Evolutionary conservation across 208 protist species (phyloP), one percentile per base, ranked within the genome.

Genomic region (Wallacemonas rigidus): DNA sequence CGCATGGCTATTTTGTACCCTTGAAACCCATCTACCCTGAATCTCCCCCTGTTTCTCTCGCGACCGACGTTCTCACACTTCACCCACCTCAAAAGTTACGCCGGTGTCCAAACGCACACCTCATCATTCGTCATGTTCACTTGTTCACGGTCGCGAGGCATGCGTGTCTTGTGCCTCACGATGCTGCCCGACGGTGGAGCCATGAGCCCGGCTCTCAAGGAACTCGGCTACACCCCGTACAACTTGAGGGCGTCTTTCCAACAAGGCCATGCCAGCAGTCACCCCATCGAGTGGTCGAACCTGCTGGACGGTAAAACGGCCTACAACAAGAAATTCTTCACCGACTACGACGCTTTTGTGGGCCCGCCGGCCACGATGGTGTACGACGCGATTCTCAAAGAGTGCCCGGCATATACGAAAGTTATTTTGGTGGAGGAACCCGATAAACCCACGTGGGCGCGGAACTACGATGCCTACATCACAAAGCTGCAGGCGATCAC

Each of bases 191-290:
- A 87, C 41, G 86, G 89, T 36, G 86, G 84, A 0, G 85, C 85
- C 53, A 62, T 94, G 53, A 79, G 81, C 17, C 64, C 72, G 9
- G 89, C 86, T 9, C 72, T 94, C 44, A 69, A 67, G 26, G 57
- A 57, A 57, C 76, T 94, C 35, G 89, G 87, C 35, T 94, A 94
- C 83, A 83, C 69, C 2, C 86, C 89, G 38, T 92, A 94, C 79
- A 86, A 76, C 48, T 80, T 92, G 9, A 64, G 77, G 39, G 74
- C 79, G 11, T 76, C 72, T 17, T 92, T 88, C 47, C 70, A 87
- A 54, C 71, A 85, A 17, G 81, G 85, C 50, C 71, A 83, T 56
- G 83, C 80, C 43, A 79, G 76, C 58, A 82, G 74, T 1, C 79
- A 90, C 71, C 76, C 85, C 17, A 67, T 75, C 8, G 85, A 71